Base-by-base conservation (phyloP, 176 grass and related monocot genomes). In the Triticum dicoccoides region DNA sequence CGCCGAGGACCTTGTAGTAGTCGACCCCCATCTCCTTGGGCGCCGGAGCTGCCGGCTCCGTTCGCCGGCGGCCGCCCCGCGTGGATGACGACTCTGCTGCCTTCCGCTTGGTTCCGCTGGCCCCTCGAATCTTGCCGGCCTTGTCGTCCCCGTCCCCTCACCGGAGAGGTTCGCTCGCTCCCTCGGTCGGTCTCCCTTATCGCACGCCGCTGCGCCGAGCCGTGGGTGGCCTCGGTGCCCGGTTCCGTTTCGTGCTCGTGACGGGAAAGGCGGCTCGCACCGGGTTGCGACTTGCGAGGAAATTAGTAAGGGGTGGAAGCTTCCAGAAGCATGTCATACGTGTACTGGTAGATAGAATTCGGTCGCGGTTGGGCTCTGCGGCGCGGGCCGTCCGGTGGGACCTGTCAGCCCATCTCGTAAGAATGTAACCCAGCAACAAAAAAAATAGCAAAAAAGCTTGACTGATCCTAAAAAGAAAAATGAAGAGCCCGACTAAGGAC, bases 1-100 rank as follows among this genome's bases (percentile, higher is more conserved):
- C 93, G 69, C 85, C 89, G 65, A 98, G 85, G 8, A 98, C 83
- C 88, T 92, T 96, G 87, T 96, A 98, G 89, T 96, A 98, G 80
- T 98, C 97, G 69, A 92, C 71, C 72, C 91, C 91, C 96, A 98
- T 98, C 32, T 90, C 79, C 74, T 72, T 80, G 24, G 5, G 37
- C 56, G 52, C 51, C 32, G 47, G 41, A 32, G 37, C 44, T 63
- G 42, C 9, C 9, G 80, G 68, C 35, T 89, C 88, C 78, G 76
- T 88, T 20, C 85, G 81, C 37, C 81, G 76, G 80, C 80, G 78
- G 38, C 39, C 17, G 70, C 86, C 38, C 8, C 85, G 81, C 69
- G 82, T 64, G 70, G 63, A 81, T 11, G 89, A 76, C 20, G 76
- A 80, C 58, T 61, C 76, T 17, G 49, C 17, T 70, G 82, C 7